These are phyloP conservation scores for Hevea brasiliensis DNA, from an alignment of 345 rosid genomes.

Conservation along the genomic window DNA sequence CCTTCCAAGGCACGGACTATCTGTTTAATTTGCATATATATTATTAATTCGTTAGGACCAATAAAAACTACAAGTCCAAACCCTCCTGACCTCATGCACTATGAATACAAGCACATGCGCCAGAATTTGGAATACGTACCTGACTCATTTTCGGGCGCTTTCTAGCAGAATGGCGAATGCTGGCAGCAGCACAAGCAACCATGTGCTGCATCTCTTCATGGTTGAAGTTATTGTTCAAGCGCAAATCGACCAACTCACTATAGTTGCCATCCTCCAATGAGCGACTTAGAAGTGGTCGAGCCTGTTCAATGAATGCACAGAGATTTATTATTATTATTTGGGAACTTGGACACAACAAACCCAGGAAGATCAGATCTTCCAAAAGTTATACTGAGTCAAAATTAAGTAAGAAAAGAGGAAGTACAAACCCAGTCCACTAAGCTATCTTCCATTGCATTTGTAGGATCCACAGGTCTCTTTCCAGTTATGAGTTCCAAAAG, in stretches of 20 bases:
- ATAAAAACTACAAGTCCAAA: too few species aligned
- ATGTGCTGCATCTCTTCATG: slow-evolving; percentile 64
- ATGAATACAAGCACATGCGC: too few species aligned
- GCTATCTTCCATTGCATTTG: slow-evolving; percentile 67
- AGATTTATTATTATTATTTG: too few species aligned
- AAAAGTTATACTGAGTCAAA: neutral
- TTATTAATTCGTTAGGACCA: too few species aligned
- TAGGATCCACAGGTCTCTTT: slow-evolving; percentile 64
- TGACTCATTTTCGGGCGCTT: slow-evolving; percentile 98
- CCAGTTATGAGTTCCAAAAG: slow-evolving; percentile 84
- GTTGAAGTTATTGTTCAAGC: slow-evolving; percentile 59
- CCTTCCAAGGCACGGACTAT: slow-evolving; percentile 92
- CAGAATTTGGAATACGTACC: too few species aligned
- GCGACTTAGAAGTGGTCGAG: slow-evolving; percentile 56
- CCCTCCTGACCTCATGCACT: too few species aligned
- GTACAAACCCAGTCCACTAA: slow-evolving; percentile 90
- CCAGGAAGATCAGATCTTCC: too few species aligned
- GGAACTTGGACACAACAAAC: too few species aligned
- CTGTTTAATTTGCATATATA: slow-evolving; percentile 31
- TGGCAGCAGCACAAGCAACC: slow-evolving; percentile 77
- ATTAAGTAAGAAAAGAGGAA: neutral
- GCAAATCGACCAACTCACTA: slow-evolving; percentile 51
- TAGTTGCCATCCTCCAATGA: slow-evolving; percentile 57
- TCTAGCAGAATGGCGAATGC: slow-evolving; percentile 82
- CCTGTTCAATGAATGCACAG: slow-evolving; percentile 37